Evolutionary conservation across 2,329 filamentous ascomycete species (phyloP), one percentile per base, ranked within the genome.

Genomic region (Sclerotiophoma versabilis): DNA sequence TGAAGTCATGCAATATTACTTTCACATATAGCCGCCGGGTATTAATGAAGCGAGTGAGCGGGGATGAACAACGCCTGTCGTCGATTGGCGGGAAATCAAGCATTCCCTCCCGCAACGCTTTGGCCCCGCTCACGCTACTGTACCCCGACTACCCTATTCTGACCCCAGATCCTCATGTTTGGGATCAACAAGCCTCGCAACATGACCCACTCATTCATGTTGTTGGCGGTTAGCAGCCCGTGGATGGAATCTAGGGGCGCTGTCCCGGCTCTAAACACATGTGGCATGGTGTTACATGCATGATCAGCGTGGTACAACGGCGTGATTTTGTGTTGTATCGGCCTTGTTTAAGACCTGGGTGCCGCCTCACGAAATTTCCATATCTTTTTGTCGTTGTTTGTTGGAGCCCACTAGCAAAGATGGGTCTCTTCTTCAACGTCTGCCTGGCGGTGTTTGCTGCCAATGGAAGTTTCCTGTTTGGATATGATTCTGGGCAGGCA

Each of bases 351-450:
- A 56, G 22, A 38, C 12, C 37, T 34, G 11, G n/a, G 25, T 20
- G 10, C 17, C 26, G 22, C 47, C 22, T 49, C 17, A n/a, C 6
- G n/a, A 20, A 43, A 6, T 14, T 22, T 26, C 4, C 10, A 22
- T n/a, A 5, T 32, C 20, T 11, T 22, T 23, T 8, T 19, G n/a
- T 5, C 11, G 10, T 36, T 30, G 26, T 44, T 11, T 15, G 14
- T 34, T 7, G 8, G 26, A 11, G 22, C 9, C 34, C 46, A 41
- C 19, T 22, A 25, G 43, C 36, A 47, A 54, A 32, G 2, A 79
- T 79, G 77, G 77, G 77, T 42, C 71, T 73, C 49, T 37, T 72
- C 38, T 80, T 78, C 68, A 80, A 78, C 51, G 60, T 79, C 44
- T 65, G 65, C 9, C 68, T 80, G 26, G 76, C 76, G 19, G 52